A percentile compares a stretch with the other conserved stretches of the same genome.
Evolutionary conservation across 257 asterid species (phyloP).

Genomic region (Gentiana dahurica): DNA sequence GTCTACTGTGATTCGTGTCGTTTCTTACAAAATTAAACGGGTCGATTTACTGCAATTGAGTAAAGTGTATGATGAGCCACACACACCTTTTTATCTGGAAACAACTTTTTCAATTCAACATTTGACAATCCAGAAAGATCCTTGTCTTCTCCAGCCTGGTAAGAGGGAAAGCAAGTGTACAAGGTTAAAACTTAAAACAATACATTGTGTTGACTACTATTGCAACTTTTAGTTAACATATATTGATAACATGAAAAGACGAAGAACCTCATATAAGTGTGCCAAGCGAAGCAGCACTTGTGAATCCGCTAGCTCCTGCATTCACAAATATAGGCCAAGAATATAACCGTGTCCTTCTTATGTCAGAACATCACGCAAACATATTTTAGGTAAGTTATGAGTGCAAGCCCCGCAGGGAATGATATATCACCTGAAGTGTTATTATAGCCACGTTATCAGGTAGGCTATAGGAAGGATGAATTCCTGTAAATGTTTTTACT

Average conservation of each 20-base stretch:
- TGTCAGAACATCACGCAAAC: too few species aligned
- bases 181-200: background rate
- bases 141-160: slow-evolving; percentile 79
- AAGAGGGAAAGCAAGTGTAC: background rate
- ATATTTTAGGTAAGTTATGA: too few species aligned
- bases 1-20: too few species aligned
- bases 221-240: too few species aligned
- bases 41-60: background rate
- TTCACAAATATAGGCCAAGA: slow-evolving; percentile 7
- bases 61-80: background rate
- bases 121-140: slow-evolving; percentile 53
- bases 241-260: background rate
- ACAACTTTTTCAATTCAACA: slow-evolving; percentile 58
- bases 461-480: slow-evolving; percentile 70
- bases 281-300: slow-evolving; percentile 72
- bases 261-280: slow-evolving; percentile 79
- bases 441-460: slow-evolving; percentile 72
- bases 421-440: slow-evolving; percentile 65
- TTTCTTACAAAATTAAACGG: background rate
- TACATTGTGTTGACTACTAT: background rate
- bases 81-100: slow-evolving; percentile 72
- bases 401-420: too few species aligned
- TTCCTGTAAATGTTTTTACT: slow-evolving; percentile 50
- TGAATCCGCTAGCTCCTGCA: slow-evolving; percentile 69
- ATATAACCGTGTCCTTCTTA: too few species aligned